These are phyloP conservation scores for Phyllosticta paracitricarpa DNA, from an alignment of 2,329 filamentous ascomycete species.

Conservation along the genomic window DNA sequence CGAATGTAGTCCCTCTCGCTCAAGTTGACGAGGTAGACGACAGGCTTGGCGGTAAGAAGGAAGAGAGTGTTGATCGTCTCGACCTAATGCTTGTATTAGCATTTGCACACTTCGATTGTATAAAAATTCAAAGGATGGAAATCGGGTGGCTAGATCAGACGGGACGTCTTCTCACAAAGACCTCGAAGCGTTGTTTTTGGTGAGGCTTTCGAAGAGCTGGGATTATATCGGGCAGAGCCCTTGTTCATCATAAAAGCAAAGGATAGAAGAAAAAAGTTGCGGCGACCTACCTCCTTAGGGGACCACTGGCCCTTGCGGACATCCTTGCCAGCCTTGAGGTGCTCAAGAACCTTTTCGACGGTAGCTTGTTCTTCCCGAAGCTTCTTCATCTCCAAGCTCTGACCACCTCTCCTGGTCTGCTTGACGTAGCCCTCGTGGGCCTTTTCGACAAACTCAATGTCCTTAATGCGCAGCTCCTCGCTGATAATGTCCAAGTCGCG, in stretches of 20 bases:
- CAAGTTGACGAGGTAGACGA: slow-evolving; percentile 93
- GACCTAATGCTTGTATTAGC: slow-evolving; percentile 51
- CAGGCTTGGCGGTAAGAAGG: slow-evolving; percentile 90
- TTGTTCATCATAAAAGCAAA: slow-evolving; percentile 82
- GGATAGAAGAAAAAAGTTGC: slow-evolving; percentile 14
- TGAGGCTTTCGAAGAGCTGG: slow-evolving; percentile 99
- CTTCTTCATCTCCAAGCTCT: slow-evolving; percentile 97
- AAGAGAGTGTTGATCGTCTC: slow-evolving; percentile 96
- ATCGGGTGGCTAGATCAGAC: slow-evolving; percentile 47
- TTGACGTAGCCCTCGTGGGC: slow-evolving; percentile 84
- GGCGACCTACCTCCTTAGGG: slow-evolving; percentile 79
- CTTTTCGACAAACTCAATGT: slow-evolving; percentile 98
- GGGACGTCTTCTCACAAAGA: slow-evolving; percentile 77
- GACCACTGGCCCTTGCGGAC: slow-evolving; percentile 82
- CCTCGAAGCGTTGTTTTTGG: slow-evolving; percentile 61
- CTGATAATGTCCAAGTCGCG: slow-evolving; percentile 94
- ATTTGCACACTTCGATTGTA: slow-evolving; percentile 5
- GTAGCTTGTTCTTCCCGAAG: slow-evolving; percentile 87
- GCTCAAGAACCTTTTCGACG: slow-evolving; percentile 78
- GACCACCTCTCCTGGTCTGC: slow-evolving; percentile 87
- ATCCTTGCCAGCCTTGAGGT: slow-evolving; percentile 81
- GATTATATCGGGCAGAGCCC: slow-evolving; percentile 84
- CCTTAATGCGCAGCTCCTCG: slow-evolving; percentile 93
- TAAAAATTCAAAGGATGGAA: neutral
- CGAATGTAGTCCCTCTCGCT: slow-evolving; percentile 95